These are phyloP conservation scores for Exophiala viscosa DNA, from an alignment of 2,329 filamentous ascomycete genomes.

Conservation along the genomic window DNA sequence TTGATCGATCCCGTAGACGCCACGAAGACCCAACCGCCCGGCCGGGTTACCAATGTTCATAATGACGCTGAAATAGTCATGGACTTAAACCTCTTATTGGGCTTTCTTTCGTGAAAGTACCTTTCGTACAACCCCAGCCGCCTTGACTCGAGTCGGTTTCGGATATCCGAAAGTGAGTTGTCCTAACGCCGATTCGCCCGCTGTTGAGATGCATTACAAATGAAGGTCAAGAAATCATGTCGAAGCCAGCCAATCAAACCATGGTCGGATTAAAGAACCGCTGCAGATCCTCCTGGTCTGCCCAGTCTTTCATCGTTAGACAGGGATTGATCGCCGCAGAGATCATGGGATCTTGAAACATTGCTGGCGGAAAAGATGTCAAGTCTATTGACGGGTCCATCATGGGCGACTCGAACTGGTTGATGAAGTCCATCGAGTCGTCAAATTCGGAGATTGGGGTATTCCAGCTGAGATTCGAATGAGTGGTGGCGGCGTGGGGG, in stretches of 20 bases:
- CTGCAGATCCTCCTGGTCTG: slow-evolving; percentile 25
- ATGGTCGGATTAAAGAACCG: slow-evolving; percentile 24
- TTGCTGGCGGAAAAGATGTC: slow-evolving; percentile 11
- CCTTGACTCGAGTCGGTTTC: neutral
- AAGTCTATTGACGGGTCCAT: slow-evolving; percentile 20
- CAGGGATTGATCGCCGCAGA: slow-evolving; percentile 26
- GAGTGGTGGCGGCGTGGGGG: slow-evolving; percentile 14
- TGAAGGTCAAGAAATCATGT: neutral
- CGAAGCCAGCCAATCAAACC: slow-evolving; percentile 8
- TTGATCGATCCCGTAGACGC: too few relatives aligned
- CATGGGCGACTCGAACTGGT: slow-evolving; percentile 25
- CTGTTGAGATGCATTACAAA: slow-evolving; percentile 19
- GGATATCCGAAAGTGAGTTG: neutral
- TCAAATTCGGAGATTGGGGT: slow-evolving; percentile 23
- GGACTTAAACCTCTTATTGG: too few relatives aligned
- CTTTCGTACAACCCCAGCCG: neutral
- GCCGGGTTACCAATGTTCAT: too few relatives aligned
- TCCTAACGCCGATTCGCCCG: slow-evolving; percentile 7
- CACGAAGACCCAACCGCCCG: too few relatives aligned
- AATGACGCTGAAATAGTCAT: too few relatives aligned
- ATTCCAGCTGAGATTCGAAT: slow-evolving; percentile 26
- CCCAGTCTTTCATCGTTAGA: slow-evolving; percentile 29
- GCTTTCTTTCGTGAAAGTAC: too few relatives aligned
- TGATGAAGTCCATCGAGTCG: slow-evolving; percentile 28
- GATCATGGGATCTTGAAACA: slow-evolving; percentile 23